phyloP scores from a whole-genome alignment of 768 basidiomycete species.

The Tubosaeta brunneosetosa region DNA sequence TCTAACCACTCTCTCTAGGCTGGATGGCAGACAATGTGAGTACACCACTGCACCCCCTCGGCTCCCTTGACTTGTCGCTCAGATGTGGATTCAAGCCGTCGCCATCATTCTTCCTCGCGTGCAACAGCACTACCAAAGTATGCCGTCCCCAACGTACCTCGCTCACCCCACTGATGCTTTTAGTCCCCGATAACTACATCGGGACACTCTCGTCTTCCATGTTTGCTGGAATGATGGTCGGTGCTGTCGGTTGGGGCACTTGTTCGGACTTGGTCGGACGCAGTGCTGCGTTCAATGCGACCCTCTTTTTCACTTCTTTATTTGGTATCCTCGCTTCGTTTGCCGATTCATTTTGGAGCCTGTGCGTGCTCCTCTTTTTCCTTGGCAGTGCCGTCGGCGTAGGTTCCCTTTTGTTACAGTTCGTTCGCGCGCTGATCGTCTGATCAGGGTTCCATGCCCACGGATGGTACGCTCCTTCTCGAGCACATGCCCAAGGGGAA shows the following conservation, averaged over 20 bases:
- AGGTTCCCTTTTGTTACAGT: slow-evolving; percentile 26
- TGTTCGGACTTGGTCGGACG: slow-evolving; percentile 90
- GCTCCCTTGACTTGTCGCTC: slow-evolving; percentile 26
- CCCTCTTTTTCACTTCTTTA: slow-evolving; percentile 82
- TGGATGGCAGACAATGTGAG: slow-evolving; percentile 93
- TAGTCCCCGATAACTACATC: slow-evolving; percentile 72
- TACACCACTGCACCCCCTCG: slow-evolving; percentile 1
- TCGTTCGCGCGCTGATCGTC: background rate
- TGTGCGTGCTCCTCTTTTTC: slow-evolving; percentile 79
- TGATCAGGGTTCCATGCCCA: slow-evolving; percentile 89
- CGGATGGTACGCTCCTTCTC: slow-evolving; percentile 86
- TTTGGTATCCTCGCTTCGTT: slow-evolving; percentile 84
- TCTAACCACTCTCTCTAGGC: slow-evolving; percentile 39
- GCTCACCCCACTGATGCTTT: slow-evolving; percentile 15
- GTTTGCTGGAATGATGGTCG: slow-evolving; percentile 97
- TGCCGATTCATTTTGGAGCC: slow-evolving; percentile 55
- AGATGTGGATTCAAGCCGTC: slow-evolving; percentile 94
- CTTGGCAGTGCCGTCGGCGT: slow-evolving; percentile 94
- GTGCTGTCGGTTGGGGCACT: slow-evolving; percentile 88
- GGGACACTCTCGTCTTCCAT: slow-evolving; percentile 83
- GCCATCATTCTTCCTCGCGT: slow-evolving; percentile 96
- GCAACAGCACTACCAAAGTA: slow-evolving; percentile 81
- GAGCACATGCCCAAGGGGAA: slow-evolving; percentile 94
- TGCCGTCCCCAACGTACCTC: slow-evolving; percentile 18
- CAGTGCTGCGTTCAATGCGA: slow-evolving; percentile 86